These are phyloP conservation scores for Cenchrus americanus DNA, from an alignment of 176 grass and related monocot genomes.

Conservation along the genomic window DNA sequence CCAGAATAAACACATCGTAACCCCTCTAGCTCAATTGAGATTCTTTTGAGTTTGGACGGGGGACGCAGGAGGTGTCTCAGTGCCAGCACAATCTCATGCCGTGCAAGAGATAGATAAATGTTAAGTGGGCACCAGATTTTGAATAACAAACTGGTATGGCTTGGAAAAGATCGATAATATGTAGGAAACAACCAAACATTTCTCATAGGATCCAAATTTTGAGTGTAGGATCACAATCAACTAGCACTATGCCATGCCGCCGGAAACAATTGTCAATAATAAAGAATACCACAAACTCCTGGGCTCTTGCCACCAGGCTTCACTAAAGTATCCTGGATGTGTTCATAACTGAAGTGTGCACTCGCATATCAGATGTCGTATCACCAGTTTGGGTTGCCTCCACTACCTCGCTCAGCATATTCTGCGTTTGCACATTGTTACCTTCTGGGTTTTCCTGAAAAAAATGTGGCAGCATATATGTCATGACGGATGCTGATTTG, in stretches of 20 bases:
- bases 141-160: too few species aligned
- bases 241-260: not conserved
- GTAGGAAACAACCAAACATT: too few species aligned
- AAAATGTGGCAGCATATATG: not conserved
- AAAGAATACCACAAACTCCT: not conserved
- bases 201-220: not conserved
- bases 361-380: not conserved
- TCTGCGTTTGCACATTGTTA: not conserved
- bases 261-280: not conserved
- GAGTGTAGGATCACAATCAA: not conserved
- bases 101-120: too few species aligned
- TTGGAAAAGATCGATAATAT: not conserved
- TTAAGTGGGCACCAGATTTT: too few species aligned
- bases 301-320: not conserved
- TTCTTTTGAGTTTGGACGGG: too few species aligned
- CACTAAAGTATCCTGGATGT: not conserved
- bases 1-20: too few species aligned
- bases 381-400: slow-evolving; percentile 15
- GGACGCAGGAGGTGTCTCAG: too few species aligned
- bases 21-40: too few species aligned
- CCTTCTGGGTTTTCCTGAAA: slow-evolving; percentile 27
- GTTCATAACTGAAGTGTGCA: slow-evolving; percentile 15
- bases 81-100: too few species aligned
- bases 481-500: too few species aligned
- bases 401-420: not conserved